phyloP scores from a whole-genome alignment of 2,329 filamentous ascomycete genomes.

The Xylariaceae sp. region DNA sequence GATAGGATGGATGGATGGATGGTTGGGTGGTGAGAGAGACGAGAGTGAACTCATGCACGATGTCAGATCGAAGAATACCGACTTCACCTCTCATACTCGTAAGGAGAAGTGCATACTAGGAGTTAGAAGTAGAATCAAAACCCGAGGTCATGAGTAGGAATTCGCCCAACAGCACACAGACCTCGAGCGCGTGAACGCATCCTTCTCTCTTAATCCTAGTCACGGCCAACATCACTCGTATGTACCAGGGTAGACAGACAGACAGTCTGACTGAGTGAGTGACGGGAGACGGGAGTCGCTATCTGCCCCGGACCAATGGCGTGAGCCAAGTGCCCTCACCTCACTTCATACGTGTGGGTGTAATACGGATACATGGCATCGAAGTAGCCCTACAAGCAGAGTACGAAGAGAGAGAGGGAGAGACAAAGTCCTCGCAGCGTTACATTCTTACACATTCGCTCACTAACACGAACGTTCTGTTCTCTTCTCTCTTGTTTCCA shows the following conservation, averaged over 20 bases:
- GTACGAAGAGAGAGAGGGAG: neutral
- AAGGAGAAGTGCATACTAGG: conserved; percentile 6
- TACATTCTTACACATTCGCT: neutral
- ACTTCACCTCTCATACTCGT: conserved; percentile 16
- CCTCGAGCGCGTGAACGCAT: conserved; percentile 11
- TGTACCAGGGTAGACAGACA: neutral
- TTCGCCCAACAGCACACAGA: neutral
- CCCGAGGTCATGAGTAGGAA: neutral
- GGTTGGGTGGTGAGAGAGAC: too few species aligned
- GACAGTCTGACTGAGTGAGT: too few species aligned
- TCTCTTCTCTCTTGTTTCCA: too few species aligned
- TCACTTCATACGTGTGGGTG: neutral
- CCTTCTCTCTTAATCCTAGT: neutral
- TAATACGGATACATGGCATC: neutral
- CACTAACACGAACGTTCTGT: too few species aligned
- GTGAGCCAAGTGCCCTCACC: conserved; percentile 1
- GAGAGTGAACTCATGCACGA: conserved; percentile 28
- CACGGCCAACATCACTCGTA: neutral
- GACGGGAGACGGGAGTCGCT: too few species aligned
- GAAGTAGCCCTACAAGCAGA: neutral
- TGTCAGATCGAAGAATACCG: conserved; percentile 27
- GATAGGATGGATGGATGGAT: too few species aligned
- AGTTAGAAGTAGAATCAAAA: conserved; percentile 1
- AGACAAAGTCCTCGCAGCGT: conserved; percentile 20
- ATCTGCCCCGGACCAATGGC: conserved; percentile 16